Evolutionary conservation across 176 grass and related monocot genomes (phyloP), one percentile per base, ranked within the genome.

Genomic region (Oryza nivara): DNA sequence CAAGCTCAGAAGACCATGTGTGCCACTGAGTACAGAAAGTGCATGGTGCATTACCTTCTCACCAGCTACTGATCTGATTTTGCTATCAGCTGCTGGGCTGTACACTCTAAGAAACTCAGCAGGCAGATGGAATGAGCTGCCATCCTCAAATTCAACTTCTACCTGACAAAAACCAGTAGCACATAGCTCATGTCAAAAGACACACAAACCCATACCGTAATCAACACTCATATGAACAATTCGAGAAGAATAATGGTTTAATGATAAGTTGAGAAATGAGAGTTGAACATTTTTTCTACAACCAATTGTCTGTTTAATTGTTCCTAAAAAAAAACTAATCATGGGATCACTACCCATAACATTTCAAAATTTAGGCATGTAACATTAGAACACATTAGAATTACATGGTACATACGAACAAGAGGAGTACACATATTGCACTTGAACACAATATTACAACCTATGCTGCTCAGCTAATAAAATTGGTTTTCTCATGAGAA

Each of bases 41-140:
- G 15, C 48, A 82, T 60, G 75, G n/a, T 76, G 43, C 40, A 38
- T 81, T 86, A 98, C 93, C 96, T 95, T 95, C 73, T 95, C 96
- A 70, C 96, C 91, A 9, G 74, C 88, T 32, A 98, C 72, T 43
- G 91, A 92, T 89, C 93, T 92, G 80, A 98, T 95, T 90, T 98
- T 98, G 80, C 93, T 95, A 63, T 98, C 96, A 70, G 85, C 91
- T 68, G 93, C 89, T 70, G 93, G 93, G 67, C 93, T 95, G 78
- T 90, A 88, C 36, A 98, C 91, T 91, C 96, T 94, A 32, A 98
- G 96, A 88, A 87, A 98, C 78, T 98, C 93, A 36, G 96, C 91
- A 35, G 96, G 68, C n/a, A 98, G 89, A 86, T 84, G 85, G 82
- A 89, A 98, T 12, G 70, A 56, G 22, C 76, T 92, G 40, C 93